Evolutionary conservation across 805 yeast species (phyloP), one percentile per base, ranked within the genome.

Genomic region (Hanseniaspora pseudoguilliermondii): DNA sequence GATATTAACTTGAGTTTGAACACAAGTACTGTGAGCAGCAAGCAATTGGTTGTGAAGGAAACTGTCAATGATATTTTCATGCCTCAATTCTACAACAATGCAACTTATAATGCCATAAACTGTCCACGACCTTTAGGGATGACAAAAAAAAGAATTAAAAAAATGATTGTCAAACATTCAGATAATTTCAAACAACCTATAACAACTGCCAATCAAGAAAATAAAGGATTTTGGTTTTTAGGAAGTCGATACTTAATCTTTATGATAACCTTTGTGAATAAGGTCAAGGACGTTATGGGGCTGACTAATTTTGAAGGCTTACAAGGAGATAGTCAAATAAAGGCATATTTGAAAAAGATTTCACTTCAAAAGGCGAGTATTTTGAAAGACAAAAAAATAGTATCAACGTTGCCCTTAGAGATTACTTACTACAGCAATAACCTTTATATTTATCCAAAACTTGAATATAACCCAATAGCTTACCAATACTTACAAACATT

Each of bases 51-150:
- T 18, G 42, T 53, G 5, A 49, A 47, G 46, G 70, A 68, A 43
- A 65, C 61, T 48, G 62, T 65, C 16, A 65, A 65, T 59, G 56
- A 61, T 38, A 52, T 54, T 2, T 55, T 58, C 25, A 60, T 59
- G 41, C 50, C 60, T 2, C 48, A 62, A 9, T 36, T 59, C 29
- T 58, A 64, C 35, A 60, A 64, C 47, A 59, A 58, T 32, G 43
- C 57, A 13, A 54, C 64, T 8, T 61, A 62, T 46, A 29, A 55
- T 7, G 48, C 58, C 2, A 47, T 65, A n/a, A 60, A 63, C 47
- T 64, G 67, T 18, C 52, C 57, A 20, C 63, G 66, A 64, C 71
- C 72, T 1, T 34, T 58, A 40, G 71, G 69, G 0, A 51, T 68
- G 36, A 60, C 63, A 4, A 56, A 57, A 23, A 65, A 51, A 25